Evolutionary conservation across 1,139 yeast species (phyloP), one percentile per base, ranked within the genome.

Genomic region (Hyphopichia buzzinii): DNA sequence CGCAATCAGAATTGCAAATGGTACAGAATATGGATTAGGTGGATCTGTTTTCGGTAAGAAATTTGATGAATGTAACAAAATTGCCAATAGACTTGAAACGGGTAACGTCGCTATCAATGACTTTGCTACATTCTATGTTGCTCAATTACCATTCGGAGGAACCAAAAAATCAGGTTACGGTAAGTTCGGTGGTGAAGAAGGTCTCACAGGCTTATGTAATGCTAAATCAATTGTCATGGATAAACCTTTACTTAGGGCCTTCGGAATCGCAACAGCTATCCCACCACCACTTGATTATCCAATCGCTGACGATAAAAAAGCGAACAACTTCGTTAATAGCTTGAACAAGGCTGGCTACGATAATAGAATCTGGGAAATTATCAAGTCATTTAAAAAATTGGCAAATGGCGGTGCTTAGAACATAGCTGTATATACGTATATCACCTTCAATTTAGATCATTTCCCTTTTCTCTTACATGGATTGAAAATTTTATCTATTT

Each of bases 61-160:
- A 41, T 74, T 75, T 52, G 45, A 47, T 11, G 74, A 74, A 40
- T 74, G 88, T 40, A 78, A 81, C 53, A 60, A 66, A 34, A 79
- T 88, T 24, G 85, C 92, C 8, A 70, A 79, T 48, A 58, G 65
- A 12, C 62, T 92, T 44, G 74, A 79, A 30, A 76, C 90, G 37
- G 98, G 98, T 17, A 92, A 88, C 52, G 96, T 92, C 31, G 96
- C 97, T 5, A 86, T 92, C 43, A 92, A 92, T 58, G 98, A 92
- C 62, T 92, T 92, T 70, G 98, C 97, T 4, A 90, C 97, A 0
- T 92, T 79, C 54, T 90, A 90, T 52, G 88, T 92, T 23, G 92
- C 97, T 46, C 97, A 92, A 62, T 72, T 90, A 48, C 98, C 98
- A 27, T 92, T 92, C 64, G 98, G 98, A 38, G 98, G 98, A 21